These are phyloP conservation scores for Eragrostis tef DNA, from an alignment of 202 grass and related monocot genomes.

Conservation along the genomic window DNA sequence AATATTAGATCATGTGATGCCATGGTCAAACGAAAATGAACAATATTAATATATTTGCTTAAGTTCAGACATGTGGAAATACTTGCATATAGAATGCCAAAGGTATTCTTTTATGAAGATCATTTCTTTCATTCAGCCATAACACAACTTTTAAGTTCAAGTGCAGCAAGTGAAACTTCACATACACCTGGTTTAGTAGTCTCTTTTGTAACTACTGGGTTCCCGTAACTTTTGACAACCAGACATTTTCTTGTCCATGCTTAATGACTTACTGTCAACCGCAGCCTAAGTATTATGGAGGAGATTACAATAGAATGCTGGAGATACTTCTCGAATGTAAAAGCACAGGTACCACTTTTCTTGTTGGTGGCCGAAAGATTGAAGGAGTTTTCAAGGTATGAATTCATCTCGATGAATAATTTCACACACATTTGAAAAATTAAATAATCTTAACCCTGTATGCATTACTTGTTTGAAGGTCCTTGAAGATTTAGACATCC, in stretches of 20 bases:
- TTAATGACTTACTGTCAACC: slow-evolving; percentile 45
- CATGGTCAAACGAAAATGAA: neutral
- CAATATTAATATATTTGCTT: slow-evolving; percentile 13
- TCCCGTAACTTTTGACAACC: neutral
- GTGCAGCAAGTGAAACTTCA: slow-evolving; percentile 22
- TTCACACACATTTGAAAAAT: slow-evolving; percentile 27
- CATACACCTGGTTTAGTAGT: neutral
- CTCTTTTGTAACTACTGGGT: neutral
- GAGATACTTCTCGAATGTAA: slow-evolving; percentile 89
- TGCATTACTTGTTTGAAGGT: slow-evolving; percentile 49
- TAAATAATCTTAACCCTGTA: slow-evolving; percentile 14
- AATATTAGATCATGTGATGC: neutral
- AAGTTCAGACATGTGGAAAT: neutral
- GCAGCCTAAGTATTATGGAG: slow-evolving; percentile 92
- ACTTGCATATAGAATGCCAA: too few species aligned
- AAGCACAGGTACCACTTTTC: slow-evolving; percentile 75
- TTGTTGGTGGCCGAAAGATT: slow-evolving; percentile 79
- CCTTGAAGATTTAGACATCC: slow-evolving; percentile 83
- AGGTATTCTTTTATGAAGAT: neutral
- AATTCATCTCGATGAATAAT: neutral
- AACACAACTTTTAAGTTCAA: slow-evolving; percentile 7
- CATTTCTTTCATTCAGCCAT: neutral
- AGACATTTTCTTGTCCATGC: slow-evolving; percentile 21
- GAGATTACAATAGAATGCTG: slow-evolving; percentile 79
- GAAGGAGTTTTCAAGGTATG: slow-evolving; percentile 96